Evolutionary conservation across 2,329 filamentous ascomycete genomes (phyloP).

Genomic region (Fusarium praegraminearum): DNA sequence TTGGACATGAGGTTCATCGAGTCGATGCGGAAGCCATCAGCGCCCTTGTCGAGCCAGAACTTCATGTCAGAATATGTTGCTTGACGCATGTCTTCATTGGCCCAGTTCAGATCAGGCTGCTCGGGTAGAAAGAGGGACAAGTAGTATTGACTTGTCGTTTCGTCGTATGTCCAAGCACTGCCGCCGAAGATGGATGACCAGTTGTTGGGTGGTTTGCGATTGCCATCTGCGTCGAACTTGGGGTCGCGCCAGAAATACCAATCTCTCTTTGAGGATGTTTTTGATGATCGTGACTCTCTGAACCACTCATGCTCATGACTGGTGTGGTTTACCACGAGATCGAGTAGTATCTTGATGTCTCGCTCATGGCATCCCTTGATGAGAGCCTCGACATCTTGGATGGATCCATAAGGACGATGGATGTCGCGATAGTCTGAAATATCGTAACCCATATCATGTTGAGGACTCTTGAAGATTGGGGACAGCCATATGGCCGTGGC

Average conservation of each 20-base stretch:
- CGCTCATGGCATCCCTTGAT: constrained; percentile 67
- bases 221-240: constrained; percentile 53
- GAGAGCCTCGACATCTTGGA: constrained; percentile 72
- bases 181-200: constrained; percentile 58
- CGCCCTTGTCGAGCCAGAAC: constrained; percentile 80
- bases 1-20: constrained; percentile 75
- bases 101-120: constrained; percentile 86
- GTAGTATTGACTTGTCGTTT: constrained; percentile 76
- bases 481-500: constrained; percentile 43
- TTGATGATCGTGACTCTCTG: constrained; percentile 63
- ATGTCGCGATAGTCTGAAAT: constrained; percentile 67
- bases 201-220: constrained; percentile 57
- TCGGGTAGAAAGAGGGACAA: constrained; percentile 77
- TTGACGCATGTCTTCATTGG: constrained; percentile 71
- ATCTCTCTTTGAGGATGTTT: constrained; percentile 62
- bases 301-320: constrained; percentile 66
- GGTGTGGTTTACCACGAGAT: constrained; percentile 51
- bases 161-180: constrained; percentile 74
- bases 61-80: constrained; percentile 77
- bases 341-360: constrained; percentile 42
- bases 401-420: constrained; percentile 68
- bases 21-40: constrained; percentile 76
- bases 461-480: constrained; percentile 56
- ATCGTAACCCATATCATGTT: constrained; percentile 75
- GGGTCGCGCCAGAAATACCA: constrained; percentile 68